phyloP scores from a whole-genome alignment of 768 basidiomycete genomes.

The Leccinellum luteum region DNA sequence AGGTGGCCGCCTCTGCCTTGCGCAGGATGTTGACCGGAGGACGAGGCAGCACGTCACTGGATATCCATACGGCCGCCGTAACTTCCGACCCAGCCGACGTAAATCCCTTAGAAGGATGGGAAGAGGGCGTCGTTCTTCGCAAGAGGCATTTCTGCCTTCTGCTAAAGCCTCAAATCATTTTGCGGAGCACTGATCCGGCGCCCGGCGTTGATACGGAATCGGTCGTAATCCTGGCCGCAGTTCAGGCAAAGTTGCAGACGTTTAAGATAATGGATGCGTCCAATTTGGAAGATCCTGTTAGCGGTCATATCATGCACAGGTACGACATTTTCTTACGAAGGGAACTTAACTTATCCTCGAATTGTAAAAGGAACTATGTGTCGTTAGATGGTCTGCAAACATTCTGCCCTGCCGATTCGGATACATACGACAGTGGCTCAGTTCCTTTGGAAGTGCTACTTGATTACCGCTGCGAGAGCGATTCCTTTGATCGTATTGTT shows the following conservation, averaged over 20 bases:
- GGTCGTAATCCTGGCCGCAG: constrained; percentile 71
- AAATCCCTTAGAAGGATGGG: constrained; percentile 71
- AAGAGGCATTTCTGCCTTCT: constrained; percentile 83
- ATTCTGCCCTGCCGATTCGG: constrained; percentile 65
- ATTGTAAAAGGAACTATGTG: constrained; percentile 62
- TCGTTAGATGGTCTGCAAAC: constrained; percentile 80
- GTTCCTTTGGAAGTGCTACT: constrained; percentile 91
- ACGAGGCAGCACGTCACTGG: constrained; percentile 40
- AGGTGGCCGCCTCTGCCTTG: constrained; percentile 64
- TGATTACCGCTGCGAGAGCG: constrained; percentile 78
- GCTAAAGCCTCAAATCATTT: constrained; percentile 85
- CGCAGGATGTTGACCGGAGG: constrained; percentile 64
- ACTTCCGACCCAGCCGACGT: constrained; percentile 35
- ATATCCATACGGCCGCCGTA: constrained; percentile 34
- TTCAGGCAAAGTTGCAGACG: constrained; percentile 74
- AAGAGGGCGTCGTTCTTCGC: constrained; percentile 61
- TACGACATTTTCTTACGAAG: constrained; percentile 28
- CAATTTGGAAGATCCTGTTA: constrained; percentile 79
- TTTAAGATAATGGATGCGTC: constrained; percentile 79
- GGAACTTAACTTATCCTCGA: constrained; percentile 1
- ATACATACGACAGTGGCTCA: constrained; percentile 45
- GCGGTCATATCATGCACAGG: constrained; percentile 84
- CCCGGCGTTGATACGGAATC: constrained; percentile 40
- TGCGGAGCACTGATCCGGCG: constrained; percentile 54
- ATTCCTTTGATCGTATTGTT: constrained; percentile 84